These are phyloP conservation scores for Auricularia heimuer DNA, from an alignment of 768 basidiomycete genomes.

Conservation along the genomic window DNA sequence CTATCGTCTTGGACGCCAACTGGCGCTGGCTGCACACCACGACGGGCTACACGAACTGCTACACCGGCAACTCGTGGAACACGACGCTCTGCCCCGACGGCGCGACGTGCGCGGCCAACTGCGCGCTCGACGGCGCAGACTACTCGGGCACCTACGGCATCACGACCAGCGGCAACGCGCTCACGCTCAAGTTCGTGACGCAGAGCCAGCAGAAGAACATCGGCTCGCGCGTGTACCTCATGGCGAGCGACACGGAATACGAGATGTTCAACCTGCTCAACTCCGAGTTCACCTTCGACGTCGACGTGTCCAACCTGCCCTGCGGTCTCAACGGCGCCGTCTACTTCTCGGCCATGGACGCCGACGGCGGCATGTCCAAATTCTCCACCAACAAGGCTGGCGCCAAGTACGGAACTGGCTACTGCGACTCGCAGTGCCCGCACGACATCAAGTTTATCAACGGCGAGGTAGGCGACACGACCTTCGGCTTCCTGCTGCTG, in stretches of 20 bases:
- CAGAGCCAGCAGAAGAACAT: conserved; percentile 16
- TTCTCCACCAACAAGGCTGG: conserved; percentile 38
- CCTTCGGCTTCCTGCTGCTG: background rate
- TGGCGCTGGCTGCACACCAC: conserved; percentile 21
- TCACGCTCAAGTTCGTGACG: conserved; percentile 43
- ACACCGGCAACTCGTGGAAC: conserved; percentile 50
- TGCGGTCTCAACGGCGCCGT: conserved; percentile 54
- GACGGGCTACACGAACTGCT: conserved; percentile 31
- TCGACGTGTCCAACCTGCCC: conserved; percentile 46
- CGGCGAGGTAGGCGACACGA: conserved; percentile 32
- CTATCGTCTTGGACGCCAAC: conserved; percentile 5
- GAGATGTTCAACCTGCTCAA: conserved; percentile 42
- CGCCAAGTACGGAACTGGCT: conserved; percentile 23
- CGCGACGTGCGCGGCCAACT: conserved; percentile 32
- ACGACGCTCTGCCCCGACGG: conserved; percentile 39
- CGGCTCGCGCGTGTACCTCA: conserved; percentile 38
- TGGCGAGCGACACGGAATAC: conserved; percentile 36
- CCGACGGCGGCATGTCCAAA: conserved; percentile 41
- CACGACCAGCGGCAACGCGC: conserved; percentile 34
- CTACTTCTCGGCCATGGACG: conserved; percentile 52
- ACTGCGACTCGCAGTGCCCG: conserved; percentile 57
- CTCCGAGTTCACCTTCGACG: conserved; percentile 51
- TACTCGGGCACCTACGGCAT: conserved; percentile 45
- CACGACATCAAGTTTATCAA: conserved; percentile 52
- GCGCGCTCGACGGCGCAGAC: conserved; percentile 25